Evolutionary conservation across 2,329 filamentous ascomycete species (phyloP).

Genomic region (Aspergillus arachidicola): DNA sequence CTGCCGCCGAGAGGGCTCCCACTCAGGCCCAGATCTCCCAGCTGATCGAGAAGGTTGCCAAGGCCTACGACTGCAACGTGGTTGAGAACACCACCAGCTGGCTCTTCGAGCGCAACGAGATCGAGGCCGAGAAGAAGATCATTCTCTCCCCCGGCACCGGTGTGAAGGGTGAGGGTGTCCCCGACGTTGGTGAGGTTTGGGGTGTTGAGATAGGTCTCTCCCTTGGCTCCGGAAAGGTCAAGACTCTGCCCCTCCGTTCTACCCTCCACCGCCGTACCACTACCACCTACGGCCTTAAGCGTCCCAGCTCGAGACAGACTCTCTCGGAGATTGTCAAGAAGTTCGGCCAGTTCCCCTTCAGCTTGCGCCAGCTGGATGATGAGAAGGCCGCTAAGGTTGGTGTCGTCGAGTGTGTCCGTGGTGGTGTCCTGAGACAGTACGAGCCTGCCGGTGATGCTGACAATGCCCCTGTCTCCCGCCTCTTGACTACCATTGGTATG

Average conservation of each 20-base stretch:
- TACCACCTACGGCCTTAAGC: slow-evolving; percentile 90
- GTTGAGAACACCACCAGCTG: slow-evolving; percentile 98
- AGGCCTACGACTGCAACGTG: slow-evolving; percentile 86
- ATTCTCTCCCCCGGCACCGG: slow-evolving; percentile 81
- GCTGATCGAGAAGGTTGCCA: slow-evolving; percentile 87
- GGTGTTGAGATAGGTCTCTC: slow-evolving; percentile 95
- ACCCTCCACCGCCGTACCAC: slow-evolving; percentile 92
- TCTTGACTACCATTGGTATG: slow-evolving; percentile 92
- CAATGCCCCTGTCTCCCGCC: slow-evolving; percentile 76
- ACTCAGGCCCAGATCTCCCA: slow-evolving; percentile 84
- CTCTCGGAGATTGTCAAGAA: slow-evolving; percentile 95
- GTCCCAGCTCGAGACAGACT: slow-evolving; percentile 87
- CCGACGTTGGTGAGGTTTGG: slow-evolving; percentile 93
- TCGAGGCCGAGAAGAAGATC: slow-evolving; percentile 98
- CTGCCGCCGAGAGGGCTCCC: slow-evolving; percentile 76
- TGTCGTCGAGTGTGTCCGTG: slow-evolving; percentile 92
- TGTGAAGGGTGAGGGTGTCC: slow-evolving; percentile 84
- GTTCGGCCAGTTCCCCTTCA: slow-evolving; percentile 98
- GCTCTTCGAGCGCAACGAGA: slow-evolving; percentile 95
- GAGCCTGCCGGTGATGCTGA: slow-evolving; percentile 96
- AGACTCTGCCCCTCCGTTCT: slow-evolving; percentile 81
- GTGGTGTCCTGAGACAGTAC: slow-evolving; percentile 91
- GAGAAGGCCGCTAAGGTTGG: slow-evolving; percentile 95
- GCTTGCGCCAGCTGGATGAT: slow-evolving; percentile 92
- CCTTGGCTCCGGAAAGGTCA: slow-evolving; percentile 90